Conservation (phyloP, 139 green algal species). For the Auxenochlorella pyrenoidosa region DNA sequence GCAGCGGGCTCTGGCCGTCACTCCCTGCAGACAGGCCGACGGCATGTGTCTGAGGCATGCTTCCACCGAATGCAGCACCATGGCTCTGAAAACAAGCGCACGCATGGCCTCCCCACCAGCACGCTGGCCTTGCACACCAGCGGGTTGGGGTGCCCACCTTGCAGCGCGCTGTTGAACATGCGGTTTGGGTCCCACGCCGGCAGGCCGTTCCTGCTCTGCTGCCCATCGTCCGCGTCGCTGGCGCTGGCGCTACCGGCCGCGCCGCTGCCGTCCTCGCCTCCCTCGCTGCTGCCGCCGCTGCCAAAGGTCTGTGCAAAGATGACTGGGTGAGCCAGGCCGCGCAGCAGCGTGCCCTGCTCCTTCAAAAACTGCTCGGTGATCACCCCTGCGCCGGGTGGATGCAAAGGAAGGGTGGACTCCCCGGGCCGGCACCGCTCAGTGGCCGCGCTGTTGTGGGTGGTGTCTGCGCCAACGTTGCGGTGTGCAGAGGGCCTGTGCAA, state of each 20-base stretch:
- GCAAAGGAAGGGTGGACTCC: no score
- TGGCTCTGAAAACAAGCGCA: not conserved
- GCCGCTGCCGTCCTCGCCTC: not conserved
- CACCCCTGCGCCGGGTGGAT: conserved; percentile 32
- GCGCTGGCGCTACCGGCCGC: not conserved
- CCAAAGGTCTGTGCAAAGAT: conserved; percentile 38
- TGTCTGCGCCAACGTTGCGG: no score
- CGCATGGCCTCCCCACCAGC: no score
- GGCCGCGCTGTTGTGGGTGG: no score
- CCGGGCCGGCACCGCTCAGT: no score
- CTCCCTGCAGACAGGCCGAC: not conserved
- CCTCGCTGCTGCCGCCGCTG: not conserved
- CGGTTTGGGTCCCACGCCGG: conserved; percentile 38
- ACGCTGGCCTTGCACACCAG: not conserved
- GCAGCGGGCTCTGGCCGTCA: not conserved
- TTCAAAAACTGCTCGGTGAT: conserved; percentile 80
- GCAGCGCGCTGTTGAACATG: conserved; percentile 3
- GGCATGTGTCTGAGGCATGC: not conserved
- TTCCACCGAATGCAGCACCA: no score
- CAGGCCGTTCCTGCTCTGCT: conserved; percentile 12
- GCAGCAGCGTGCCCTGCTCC: conserved; percentile 70
- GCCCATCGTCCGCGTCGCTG: not conserved
- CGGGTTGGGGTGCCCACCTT: not conserved
- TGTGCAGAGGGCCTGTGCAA: no score
- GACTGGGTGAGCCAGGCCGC: conserved; percentile 86